phyloP scores from a whole-genome alignment of 331 rosid genomes.

The Acacia pycnantha region DNA sequence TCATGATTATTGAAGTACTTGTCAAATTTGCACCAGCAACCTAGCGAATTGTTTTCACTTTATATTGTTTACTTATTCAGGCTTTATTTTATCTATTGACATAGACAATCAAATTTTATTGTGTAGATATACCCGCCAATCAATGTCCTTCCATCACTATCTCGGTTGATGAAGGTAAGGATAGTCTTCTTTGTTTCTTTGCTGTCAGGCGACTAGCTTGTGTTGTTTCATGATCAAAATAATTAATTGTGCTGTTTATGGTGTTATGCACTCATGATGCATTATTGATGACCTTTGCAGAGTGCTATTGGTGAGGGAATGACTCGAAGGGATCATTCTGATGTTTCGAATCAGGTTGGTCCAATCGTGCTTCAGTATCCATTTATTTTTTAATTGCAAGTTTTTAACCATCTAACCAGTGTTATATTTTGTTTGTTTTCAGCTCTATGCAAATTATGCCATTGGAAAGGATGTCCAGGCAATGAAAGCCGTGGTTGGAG shows the following conservation, averaged over 20 bases:
- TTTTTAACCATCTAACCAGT: conserved; percentile 10
- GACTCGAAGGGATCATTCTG: conserved; percentile 97
- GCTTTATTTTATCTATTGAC: conserved; percentile 18
- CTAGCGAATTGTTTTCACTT: background rate
- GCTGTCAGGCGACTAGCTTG: background rate
- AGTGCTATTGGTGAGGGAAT: conserved; percentile 99
- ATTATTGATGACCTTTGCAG: conserved; percentile 48
- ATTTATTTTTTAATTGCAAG: background rate
- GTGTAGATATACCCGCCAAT: conserved; percentile 93
- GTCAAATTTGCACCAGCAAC: background rate
- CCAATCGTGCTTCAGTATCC: conserved; percentile 20
- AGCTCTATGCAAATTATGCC: conserved; percentile 98
- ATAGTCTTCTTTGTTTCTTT: conserved; percentile 19
- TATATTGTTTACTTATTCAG: conserved; percentile 14
- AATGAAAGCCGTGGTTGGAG: conserved; percentile 99
- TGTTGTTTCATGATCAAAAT: background rate
- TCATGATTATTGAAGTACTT: conserved; percentile 2
- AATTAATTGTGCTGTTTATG: background rate
- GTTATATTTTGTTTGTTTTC: conserved; percentile 25
- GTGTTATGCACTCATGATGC: conserved; percentile 12
- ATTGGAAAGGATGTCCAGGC: conserved; percentile 99
- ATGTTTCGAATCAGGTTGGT: conserved; percentile 99
- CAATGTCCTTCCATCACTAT: conserved; percentile 94
- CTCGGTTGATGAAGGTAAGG: conserved; percentile 96
- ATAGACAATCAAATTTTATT: conserved; percentile 25